Evolutionary conservation across 1,284 basidiomycete species (phyloP), one percentile per base, ranked within the genome.

Genomic region (Tremellales sp.): DNA sequence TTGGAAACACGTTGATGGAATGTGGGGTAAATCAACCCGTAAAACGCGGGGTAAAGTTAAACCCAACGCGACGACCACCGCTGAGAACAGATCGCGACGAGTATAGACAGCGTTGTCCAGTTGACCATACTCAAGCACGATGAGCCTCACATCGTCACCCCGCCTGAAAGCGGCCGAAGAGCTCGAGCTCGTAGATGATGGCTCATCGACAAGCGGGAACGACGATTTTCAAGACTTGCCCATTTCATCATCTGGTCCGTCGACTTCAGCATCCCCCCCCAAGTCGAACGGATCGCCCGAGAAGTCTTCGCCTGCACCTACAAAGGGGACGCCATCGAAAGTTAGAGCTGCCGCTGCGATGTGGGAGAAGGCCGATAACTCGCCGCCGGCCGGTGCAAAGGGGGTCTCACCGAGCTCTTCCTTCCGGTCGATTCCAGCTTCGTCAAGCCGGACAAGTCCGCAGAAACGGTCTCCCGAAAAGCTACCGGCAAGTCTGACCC

Each of bases 261-360:
- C n/a, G n/a, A n/a, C n/a, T n/a, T n/a, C n/a, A n/a, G n/a, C n/a
- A n/a, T n/a, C n/a, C n/a, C n/a, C n/a, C n/a, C n/a, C n/a, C n/a
- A n/a, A n/a, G n/a, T n/a, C n/a, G n/a, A n/a, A n/a, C n/a, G n/a
- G n/a, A 33, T 36, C 56, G 37, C 42, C 45, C 24, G 39, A 52
- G n/a, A 48, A 27, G 24, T 40, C 27, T 29, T 40, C 46, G 3
- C 52, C 52, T 10, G 44, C 27, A 22, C 31, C 48, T 29, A 27
- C 29, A 21, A 15, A 41, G 5, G 33, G 17, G 26, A n/a, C 52
- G 7, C 49, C 54, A 6, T 60, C 51, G 40, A 60, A 57, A 52
- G 63, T 67, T 22, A 52, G 49, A 48, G 59, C 64, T 11, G 59
- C 57, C 3, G 64, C 64, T 15, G 61, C 61, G 2, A 53, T 58